Evolutionary conservation across 1,284 basidiomycete species (phyloP), one percentile per base, ranked within the genome.

Genomic region (Leucoagaricus sp.): DNA sequence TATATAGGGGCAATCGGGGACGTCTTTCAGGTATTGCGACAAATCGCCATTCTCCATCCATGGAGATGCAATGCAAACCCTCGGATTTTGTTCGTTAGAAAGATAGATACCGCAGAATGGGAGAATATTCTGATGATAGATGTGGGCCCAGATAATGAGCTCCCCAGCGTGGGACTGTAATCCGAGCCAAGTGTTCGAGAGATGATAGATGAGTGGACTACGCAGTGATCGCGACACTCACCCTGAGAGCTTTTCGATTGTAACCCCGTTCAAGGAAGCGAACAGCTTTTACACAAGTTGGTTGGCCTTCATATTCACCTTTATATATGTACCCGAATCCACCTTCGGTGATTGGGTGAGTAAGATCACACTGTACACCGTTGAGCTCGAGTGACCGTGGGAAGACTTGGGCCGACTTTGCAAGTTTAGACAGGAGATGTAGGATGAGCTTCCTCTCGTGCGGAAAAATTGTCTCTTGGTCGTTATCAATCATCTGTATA

Each of bases 241-340:
- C 63, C 57, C 55, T 61, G 13, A 66, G 19, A 60, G 25, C 12
- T 48, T 56, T 38, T 13, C 4, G 36, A 19, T 49, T 53, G 26
- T 49, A 28, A 3, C 55, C 56, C 4, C n/a, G 42, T 49, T 62
- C 48, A 46, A 63, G 63, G 19, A 60, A 45, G 26, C 58, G 60
- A 25, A 66, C 45, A 5, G 61, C 48, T 51, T 66, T 66, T 13
- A 65, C 31, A 47, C 62, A 66, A 10, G 65, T 61, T 6, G 26
- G 15, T 34, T 60, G 55, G 2, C 44, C 58, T 9, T 49, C 40
- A 28, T 61, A 61, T n/a, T 42, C 21, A 0, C 65, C 65, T 55
- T 61, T 63, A 60, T 60, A 66, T 13, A 66, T 61, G 19, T 65
- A 60, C 2, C 60, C 60, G 47, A 64, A 66, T 19, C 58, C 49